Percentiles rank a stretch among this genome's conserved stretches.
Conservation (phyloP, 1,284 basidiomycete species). For the Ceratobasidium sp. region DNA sequence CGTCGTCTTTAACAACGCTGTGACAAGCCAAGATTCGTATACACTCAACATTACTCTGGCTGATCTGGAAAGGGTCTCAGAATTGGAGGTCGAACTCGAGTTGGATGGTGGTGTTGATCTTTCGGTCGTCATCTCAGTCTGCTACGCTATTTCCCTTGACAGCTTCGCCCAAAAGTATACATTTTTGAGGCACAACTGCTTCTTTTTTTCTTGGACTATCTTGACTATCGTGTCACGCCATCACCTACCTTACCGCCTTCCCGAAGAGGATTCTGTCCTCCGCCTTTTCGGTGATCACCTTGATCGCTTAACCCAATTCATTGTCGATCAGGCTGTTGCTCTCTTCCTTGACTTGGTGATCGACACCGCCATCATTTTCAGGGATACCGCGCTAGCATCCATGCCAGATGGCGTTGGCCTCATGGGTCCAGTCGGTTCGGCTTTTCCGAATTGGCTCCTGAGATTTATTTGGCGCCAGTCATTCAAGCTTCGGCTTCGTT, state of each 20-base stretch:
- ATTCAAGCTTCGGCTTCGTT: not conserved
- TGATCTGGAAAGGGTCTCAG: not conserved
- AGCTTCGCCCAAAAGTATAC: not conserved
- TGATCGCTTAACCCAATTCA: not conserved
- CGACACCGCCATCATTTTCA: not conserved
- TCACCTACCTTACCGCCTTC: slow-evolving; percentile 3
- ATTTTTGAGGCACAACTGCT: slow-evolving; percentile 8
- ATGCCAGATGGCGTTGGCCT: not conserved
- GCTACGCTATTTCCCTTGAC: not conserved
- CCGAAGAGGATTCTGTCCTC: not conserved
- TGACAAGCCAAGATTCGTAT: not conserved
- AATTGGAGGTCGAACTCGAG: slow-evolving; percentile 6
- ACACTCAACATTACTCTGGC: not conserved
- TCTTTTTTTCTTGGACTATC: too few relatives aligned
- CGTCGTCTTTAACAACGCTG: not conserved
- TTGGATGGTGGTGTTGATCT: not conserved
- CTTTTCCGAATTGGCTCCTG: not conserved
- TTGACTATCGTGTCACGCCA: not conserved
- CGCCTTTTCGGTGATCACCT: too few relatives aligned
- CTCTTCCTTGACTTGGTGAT: not conserved
- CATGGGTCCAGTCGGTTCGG: not conserved
- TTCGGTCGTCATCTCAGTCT: not conserved
- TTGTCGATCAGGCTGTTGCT: not conserved
- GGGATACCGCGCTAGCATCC: not conserved
- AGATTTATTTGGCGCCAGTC: not conserved